These are phyloP conservation scores for Boletus tylopilopsis DNA, from an alignment of 768 basidiomycete genomes.

Conservation along the genomic window DNA sequence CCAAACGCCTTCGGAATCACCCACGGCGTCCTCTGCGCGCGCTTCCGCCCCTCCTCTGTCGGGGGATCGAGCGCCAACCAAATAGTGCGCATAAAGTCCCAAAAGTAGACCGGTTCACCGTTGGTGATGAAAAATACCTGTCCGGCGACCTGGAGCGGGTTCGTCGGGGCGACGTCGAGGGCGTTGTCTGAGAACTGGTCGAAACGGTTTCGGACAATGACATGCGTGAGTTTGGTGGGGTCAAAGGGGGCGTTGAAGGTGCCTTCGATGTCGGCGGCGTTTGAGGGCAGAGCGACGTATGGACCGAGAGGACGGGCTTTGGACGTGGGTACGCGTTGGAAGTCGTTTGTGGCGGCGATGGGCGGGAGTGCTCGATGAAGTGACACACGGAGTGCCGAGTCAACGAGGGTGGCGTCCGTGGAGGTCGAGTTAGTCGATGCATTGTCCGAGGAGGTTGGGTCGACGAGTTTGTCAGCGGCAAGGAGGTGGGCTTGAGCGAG, in stretches of 20 bases:
- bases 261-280: slow-evolving; percentile 53
- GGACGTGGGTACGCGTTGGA: slow-evolving; percentile 70
- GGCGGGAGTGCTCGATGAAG: slow-evolving; percentile 53
- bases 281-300: slow-evolving; percentile 56
- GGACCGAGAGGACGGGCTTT: slow-evolving; percentile 82
- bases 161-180: slow-evolving; percentile 47
- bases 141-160: slow-evolving; percentile 80
- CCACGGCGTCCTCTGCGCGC: slow-evolving; percentile 34
- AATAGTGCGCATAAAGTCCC: slow-evolving; percentile 84
- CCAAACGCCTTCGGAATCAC: slow-evolving; percentile 64
- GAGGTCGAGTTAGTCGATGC: slow-evolving; percentile 9
- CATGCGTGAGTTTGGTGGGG: slow-evolving; percentile 37
- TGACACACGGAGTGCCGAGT: slow-evolving; percentile 39
- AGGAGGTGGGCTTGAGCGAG: slow-evolving; percentile 89
- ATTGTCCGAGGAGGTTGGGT: slow-evolving; percentile 38
- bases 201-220: slow-evolving; percentile 73
- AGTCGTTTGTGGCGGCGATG: slow-evolving; percentile 63
- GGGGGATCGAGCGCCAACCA: slow-evolving; percentile 66
- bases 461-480: slow-evolving; percentile 81
- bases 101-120: slow-evolving; percentile 93
- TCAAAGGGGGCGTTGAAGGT: slow-evolving; percentile 50
- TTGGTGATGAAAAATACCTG: slow-evolving; percentile 97
- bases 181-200: slow-evolving; percentile 69
- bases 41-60: slow-evolving; percentile 41
- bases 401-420: slow-evolving; percentile 36